Base-by-base conservation (phyloP, 2,329 filamentous ascomycete species). In the Pyrenochaeta sp. region DNA sequence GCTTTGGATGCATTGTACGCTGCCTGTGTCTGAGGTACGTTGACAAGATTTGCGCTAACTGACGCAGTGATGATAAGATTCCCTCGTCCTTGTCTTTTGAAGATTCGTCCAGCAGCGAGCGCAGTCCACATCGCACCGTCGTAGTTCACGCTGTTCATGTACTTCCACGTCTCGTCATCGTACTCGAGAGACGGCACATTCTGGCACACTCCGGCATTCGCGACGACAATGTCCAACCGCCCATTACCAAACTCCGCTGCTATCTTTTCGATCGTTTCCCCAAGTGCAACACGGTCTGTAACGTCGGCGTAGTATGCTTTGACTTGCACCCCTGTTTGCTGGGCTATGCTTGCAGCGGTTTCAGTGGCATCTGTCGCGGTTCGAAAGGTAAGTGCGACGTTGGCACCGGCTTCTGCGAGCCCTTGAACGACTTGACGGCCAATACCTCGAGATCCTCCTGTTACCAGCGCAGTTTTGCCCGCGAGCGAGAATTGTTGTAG, bases 61-160 rank as follows among this genome's bases (percentile, higher is more conserved):
- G 86, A 89, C 26, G 87, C 87, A 34, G 91, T 85, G 53, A 90
- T 82, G 64, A 92, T 81, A 66, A 92, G 87, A 62, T 83, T 87
- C 27, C 88, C 88, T n/a, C 85, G 83, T 61, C 81, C 80, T 40
- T 84, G 81, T 13, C 78, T 76, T 74, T 91, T 90, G 86, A 92
- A 90, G 37, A 69, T 57, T 17, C 65, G 59, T 6, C 63, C 73
- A 8, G 68, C 69, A 7, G 54, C 53, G 74, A 90, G 87, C 17
- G 86, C 81, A 77, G 89, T 86, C 55, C 90, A 78, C 80, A 92
- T 91, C 5, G 86, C 86, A 41, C 89, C 89, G 9, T 83, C 90
- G 28, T 91, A 76, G 79, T 92, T 92, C 77, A 92, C 90, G 69
- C 90, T 87, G 61, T 92, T 86, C 18, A 91, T 81, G 44, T 85